A percentile compares a stretch with the other conserved stretches of the same genome.
Conservation (phyloP, 1,284 basidiomycete species). For the Leccinum cinnamomeum region DNA sequence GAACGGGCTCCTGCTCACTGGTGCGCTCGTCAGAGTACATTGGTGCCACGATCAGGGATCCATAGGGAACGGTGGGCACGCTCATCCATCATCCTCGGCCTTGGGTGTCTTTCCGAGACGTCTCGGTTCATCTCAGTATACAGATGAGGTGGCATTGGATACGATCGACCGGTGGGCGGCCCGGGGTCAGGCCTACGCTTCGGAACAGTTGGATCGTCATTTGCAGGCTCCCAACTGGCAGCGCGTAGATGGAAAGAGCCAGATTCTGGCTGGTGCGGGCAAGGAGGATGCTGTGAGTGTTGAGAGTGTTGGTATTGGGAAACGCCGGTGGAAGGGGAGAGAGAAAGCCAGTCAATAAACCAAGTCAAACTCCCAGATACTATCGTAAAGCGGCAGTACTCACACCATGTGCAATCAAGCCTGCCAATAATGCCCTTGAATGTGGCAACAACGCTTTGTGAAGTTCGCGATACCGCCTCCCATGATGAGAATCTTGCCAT, state of each 20-base stretch:
- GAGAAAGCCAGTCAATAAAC: not conserved
- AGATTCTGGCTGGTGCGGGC: constrained; percentile 32
- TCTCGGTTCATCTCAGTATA: constrained; percentile 38
- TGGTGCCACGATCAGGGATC: constrained; percentile 38
- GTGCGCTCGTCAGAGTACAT: constrained; percentile 49
- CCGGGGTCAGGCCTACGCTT: constrained; percentile 37
- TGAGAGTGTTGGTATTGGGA: constrained; percentile 34
- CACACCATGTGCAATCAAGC: too few relatives aligned
- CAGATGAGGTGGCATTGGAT: constrained; percentile 36
- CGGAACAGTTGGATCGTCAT: constrained; percentile 37
- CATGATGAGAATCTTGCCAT: too few relatives aligned
- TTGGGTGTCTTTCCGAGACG: constrained; percentile 28
- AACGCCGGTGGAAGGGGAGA: constrained; percentile 26
- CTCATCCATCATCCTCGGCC: constrained; percentile 33
- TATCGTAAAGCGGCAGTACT: too few relatives aligned
- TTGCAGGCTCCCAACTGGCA: constrained; percentile 43
- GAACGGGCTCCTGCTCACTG: constrained; percentile 34
- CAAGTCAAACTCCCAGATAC: too few relatives aligned
- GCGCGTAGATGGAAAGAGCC: constrained; percentile 42
- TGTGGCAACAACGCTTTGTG: too few relatives aligned
- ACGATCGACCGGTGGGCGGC: constrained; percentile 33
- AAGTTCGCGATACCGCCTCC: too few relatives aligned
- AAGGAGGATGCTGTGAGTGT: constrained; percentile 31
- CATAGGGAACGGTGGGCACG: constrained; percentile 35
- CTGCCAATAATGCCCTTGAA: too few relatives aligned